phyloP scores from a whole-genome alignment of 2,329 filamentous ascomycete species.

The Cladophialophora bantiana region DNA sequence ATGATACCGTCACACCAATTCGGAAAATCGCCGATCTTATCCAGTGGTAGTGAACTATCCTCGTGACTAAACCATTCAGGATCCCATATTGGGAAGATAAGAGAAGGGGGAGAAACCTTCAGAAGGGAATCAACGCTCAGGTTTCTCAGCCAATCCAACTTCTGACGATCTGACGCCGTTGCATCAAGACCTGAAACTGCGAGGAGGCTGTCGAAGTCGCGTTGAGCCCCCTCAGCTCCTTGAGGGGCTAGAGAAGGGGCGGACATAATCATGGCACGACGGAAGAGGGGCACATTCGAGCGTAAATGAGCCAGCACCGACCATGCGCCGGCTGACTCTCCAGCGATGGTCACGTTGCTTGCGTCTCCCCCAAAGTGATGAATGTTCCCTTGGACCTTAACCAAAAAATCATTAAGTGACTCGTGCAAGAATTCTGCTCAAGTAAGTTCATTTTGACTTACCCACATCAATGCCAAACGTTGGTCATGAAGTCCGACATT shows the following conservation, averaged over 20 bases:
- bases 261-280: slow-evolving; percentile 18
- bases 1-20: slow-evolving; percentile 14
- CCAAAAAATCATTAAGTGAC: slow-evolving; percentile 8
- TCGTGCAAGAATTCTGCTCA: not conserved
- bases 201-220: slow-evolving; percentile 13
- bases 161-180: slow-evolving; percentile 5
- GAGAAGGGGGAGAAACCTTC: not conserved
- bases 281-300: slow-evolving; percentile 9
- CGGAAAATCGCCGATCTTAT: not conserved
- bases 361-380: slow-evolving; percentile 43
- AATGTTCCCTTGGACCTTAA: slow-evolving; percentile 42
- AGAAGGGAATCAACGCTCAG: slow-evolving; percentile 9
- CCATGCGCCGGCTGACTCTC: slow-evolving; percentile 43
- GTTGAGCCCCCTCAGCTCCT: slow-evolving; percentile 1
- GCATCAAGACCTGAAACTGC: not conserved
- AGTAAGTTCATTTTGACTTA: slow-evolving; percentile 21
- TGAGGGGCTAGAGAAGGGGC: not conserved
- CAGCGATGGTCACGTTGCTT: slow-evolving; percentile 42
- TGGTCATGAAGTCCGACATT: slow-evolving; percentile 50
- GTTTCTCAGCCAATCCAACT: slow-evolving; percentile 19
- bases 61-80: slow-evolving; percentile 16
- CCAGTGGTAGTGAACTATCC: not conserved
- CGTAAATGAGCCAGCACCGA: slow-evolving; percentile 15
- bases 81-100: slow-evolving; percentile 18
- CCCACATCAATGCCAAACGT: slow-evolving; percentile 46